Evolutionary conservation across 176 grass and related monocot species (phyloP), one percentile per base, ranked within the genome.

Genomic region (Melocanna baccifera): DNA sequence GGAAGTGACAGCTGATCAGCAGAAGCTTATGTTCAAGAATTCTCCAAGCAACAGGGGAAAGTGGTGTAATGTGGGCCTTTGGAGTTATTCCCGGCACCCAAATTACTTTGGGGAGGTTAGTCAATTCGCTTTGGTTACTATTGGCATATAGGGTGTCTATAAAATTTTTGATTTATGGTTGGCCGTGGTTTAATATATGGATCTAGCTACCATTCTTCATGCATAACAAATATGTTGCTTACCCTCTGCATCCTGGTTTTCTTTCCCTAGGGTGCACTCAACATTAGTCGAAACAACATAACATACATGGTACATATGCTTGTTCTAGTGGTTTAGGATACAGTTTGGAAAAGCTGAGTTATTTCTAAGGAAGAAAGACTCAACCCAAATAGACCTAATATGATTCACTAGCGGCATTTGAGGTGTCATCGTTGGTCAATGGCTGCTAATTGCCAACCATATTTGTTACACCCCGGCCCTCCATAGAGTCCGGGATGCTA

Each of bases 61-160:
- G 74, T 98, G 93, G 96, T 98, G 96, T 78, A 55, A 90, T 53
- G 89, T 65, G 1, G 93, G 93, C 43, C 28, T 98, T 76, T 98
- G 96, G 96, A 95, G 94, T 78, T 98, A 93, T 88, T 75, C 96
- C 19, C 93, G 91, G 28, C 96, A 98, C 61, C 96, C 96, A 58
- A 98, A 98, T 90, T 98, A 98, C 85, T 95, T 98, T 88, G 96
- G 96, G 2, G 96, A 95, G 96, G 96, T 94, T 50, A 74, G 81
- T 88, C 67, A 22, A 34, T 58, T 83, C 59, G 65, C 36, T 59
- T 84, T 65, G 42, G 20, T 55, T n/a, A 55, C 46, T 75, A 4
- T 82, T 50, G 6, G 48, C 3, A 56, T 12, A 77, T 4, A 61
- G 15, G 36, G 32, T 18, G n/a, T 74, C 29, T 43, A 83, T 28